Percentiles rank a stretch among this genome's conserved stretches.
phyloP scores from a whole-genome alignment of 1,139 yeast species.

The Candida sanyaensis region DNA sequence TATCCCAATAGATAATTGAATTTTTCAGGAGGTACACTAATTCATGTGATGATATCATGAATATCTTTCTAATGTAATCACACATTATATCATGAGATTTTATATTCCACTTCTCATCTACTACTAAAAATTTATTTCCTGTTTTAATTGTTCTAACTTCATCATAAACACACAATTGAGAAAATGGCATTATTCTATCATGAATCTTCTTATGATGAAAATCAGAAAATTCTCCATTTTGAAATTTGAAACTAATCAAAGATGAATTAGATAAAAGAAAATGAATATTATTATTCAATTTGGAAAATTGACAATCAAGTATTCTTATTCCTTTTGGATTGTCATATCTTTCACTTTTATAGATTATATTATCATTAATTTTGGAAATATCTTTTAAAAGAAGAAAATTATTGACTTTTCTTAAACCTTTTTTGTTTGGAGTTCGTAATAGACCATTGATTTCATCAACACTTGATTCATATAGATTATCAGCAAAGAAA shows the following conservation, averaged over 20 bases:
- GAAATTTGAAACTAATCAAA: slow-evolving; percentile 4
- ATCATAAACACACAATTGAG: background rate
- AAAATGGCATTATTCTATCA: background rate
- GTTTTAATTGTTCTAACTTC: background rate
- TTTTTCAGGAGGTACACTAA: background rate
- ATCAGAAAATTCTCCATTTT: background rate
- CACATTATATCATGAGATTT: background rate
- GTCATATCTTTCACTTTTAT: background rate
- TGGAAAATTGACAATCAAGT: background rate
- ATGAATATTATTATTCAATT: background rate
- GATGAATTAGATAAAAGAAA: slow-evolving; percentile 4
- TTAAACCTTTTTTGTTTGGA: background rate
- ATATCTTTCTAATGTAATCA: background rate
- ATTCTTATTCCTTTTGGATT: background rate
- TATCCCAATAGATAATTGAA: background rate
- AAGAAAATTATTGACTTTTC: background rate
- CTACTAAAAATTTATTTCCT: background rate
- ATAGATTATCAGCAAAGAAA: background rate
- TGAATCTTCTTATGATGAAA: background rate
- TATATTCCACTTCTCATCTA: background rate
- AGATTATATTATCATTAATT: background rate
- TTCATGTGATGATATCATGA: background rate
- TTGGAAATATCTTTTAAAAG: background rate
- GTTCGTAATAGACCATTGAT: slow-evolving; percentile 6
- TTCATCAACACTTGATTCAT: slow-evolving; percentile 5